Conservation (phyloP, 352 stramenopile species). For the Globisporangium takayamanum region DNA sequence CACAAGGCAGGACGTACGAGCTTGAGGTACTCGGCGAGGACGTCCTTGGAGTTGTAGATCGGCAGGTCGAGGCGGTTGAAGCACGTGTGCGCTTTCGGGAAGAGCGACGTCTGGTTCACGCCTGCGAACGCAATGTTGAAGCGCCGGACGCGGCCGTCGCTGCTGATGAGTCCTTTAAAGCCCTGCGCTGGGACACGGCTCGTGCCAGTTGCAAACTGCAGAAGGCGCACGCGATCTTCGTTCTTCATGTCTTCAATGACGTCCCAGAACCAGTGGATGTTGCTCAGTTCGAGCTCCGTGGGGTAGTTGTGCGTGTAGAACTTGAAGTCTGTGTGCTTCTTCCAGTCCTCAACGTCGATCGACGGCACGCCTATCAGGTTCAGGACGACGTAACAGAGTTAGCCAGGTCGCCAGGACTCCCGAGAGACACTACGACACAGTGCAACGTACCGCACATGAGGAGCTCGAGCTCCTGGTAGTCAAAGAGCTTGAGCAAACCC, state of each 20-base stretch:
- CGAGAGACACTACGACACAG: slow-evolving; percentile 21
- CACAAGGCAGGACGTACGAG: slow-evolving; percentile 18
- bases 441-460: slow-evolving; percentile 89
- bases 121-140: slow-evolving; percentile 76
- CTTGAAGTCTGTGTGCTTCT: slow-evolving; percentile 76
- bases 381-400: too few species aligned
- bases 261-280: slow-evolving; percentile 97
- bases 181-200: slow-evolving; percentile 74
- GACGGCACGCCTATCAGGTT: slow-evolving; percentile 38
- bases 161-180: slow-evolving; percentile 82
- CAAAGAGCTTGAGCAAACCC: slow-evolving; percentile 94
- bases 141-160: slow-evolving; percentile 63
- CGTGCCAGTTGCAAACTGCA: slow-evolving; percentile 82
- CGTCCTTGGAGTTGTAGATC: slow-evolving; percentile 59
- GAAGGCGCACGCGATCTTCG: slow-evolving; percentile 63
- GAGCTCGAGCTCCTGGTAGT: slow-evolving; percentile 98
- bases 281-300: slow-evolving; percentile 76
- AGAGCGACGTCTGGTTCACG: slow-evolving; percentile 54
- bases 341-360: slow-evolving; percentile 75
- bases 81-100: slow-evolving; percentile 80
- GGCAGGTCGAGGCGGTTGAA: slow-evolving; percentile 81
- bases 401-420: too few species aligned
- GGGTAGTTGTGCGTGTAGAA: slow-evolving; percentile 64
- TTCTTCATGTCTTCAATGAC: slow-evolving; percentile 75
- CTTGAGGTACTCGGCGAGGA: slow-evolving; percentile 68